Base-by-base conservation (phyloP, 2,329 filamentous ascomycete genomes). In the Aaosphaeria pasadenensis region DNA sequence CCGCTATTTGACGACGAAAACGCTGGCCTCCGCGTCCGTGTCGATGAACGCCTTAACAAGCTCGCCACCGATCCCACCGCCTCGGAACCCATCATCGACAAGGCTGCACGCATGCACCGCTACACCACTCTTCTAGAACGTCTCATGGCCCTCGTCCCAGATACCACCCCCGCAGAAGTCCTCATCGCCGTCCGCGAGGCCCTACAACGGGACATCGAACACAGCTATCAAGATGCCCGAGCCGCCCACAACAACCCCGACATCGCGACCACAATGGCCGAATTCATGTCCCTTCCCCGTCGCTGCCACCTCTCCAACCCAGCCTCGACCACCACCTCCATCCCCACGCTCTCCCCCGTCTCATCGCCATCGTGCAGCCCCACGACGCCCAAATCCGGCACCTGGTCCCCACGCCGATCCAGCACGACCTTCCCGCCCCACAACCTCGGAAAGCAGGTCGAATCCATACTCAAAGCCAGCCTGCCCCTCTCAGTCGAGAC, bases 121-220 rank as follows among this genome's bases (percentile, higher is more conserved):
- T 67, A 67, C 45, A 50, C 53, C 1, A 63, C 61, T 0, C 47
- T 67, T 1, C 45, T 69, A 1, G 60, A 66, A 44, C 58, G 64
- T 0, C 46, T 69, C 2, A 69, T 68, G 57, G 51, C 47, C 0
- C 44, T 66, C 0, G 55, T 67, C 0, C 55, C 64, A 4, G 58
- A 55, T 11, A 46, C 55, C 28, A 59, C 56, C 13, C 47, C 55
- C 2, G 42, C 57, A 6, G 57, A 62, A 0, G 62, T 62, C 1
- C 43, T 57, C 0, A 39, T 30, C 0, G 56, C 55, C 0, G 60
- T 69, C 1, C 52, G 57, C 5, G 51, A 59, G 35, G 64, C 59
- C 0, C 56, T 56, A 5, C 60, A 50, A 35, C 33, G 29, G 4
- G 59, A 66, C 11, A 36, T 69, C 3, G 50, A 55, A 31, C 43